Evolutionary conservation across 1,284 basidiomycete genomes (phyloP), one percentile per base, ranked within the genome.

Genomic region (Trichosporon ovoides): DNA sequence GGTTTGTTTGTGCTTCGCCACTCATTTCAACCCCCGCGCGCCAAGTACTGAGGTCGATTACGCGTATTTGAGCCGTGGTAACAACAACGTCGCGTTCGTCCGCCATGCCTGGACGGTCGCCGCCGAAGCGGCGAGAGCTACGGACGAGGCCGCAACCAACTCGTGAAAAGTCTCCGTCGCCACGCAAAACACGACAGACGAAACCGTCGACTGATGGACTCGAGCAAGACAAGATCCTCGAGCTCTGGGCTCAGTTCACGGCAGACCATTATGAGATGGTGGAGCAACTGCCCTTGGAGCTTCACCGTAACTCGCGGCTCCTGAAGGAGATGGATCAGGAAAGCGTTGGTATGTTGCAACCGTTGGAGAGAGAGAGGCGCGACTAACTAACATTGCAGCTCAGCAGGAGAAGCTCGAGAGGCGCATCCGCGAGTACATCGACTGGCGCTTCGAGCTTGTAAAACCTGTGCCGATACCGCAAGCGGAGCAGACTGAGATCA

Each of bases 321-420:
- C 82, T 93, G 69, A 80, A 83, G n/a, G 91, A 95, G 74, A 78
- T 93, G 31, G 92, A 95, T 66, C 81, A 84, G 60, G 88, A 90
- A 70, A 81, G 84, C 54, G 75, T 83, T 53, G 78, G 89, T 89
- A 65, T 63, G 83, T 70, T 20, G 24, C n/a, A n/a, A n/a, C n/a
- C n/a, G n/a, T n/a, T n/a, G n/a, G n/a, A n/a, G n/a, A n/a, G n/a
- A n/a, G n/a, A 19, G 22, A 3, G 9, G n/a, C 36, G 11, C n/a
- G 16, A n/a, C 24, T 9, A n/a, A 22, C 56, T 57, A 20, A 61
- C 49, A 28, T n/a, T 9, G 19, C 51, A 75, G 73, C 62, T 3
- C 73, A 77, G 56, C 71, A 71, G 53, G 54, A 59, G 7, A 64
- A 64, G 51, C 66, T 78, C 40, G 66, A 74, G 34, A 55, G 49